Base-by-base conservation (phyloP, 176 grass and related monocot genomes). In the Zoysia japonica region DNA sequence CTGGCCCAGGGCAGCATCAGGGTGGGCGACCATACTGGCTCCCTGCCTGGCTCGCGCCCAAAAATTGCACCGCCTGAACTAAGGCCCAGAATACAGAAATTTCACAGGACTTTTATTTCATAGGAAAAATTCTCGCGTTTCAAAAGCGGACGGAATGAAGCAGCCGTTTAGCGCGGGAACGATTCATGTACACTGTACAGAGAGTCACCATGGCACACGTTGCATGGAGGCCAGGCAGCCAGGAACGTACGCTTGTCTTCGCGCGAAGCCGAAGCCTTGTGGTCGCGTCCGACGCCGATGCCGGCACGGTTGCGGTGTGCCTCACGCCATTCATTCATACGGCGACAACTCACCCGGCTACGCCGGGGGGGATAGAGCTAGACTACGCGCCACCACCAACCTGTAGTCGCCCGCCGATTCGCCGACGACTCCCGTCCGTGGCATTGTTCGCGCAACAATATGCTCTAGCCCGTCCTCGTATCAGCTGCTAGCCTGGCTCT, bases 261-360 rank as follows among this genome's bases (percentile, higher is more conserved):
- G 14, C n/a, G 61, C 11, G 61, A 45, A 71, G 19, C 40, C 40
- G 75, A 75, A 0, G 61, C 28, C 44, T 72, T 68, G 82, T 69
- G 72, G 72, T 52, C 52, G 63, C 36, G 11, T 35, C 9, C 45
- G 9, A 61, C 9, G 1, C 9, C 7, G 45, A 63, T 52, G 68
- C 79, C 47, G 47, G 12, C 35, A 36, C 68, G 56, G 16, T 47
- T 56, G 11, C 50, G 80, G 47, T 60, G 70, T 5, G 53, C 53
- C 53, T 55, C 53, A 6, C 17, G 17, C 17, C 1, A 19, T 28
- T 35, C 19, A 35, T 35, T n/a, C n/a, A n/a, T n/a, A 8, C 57
- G 8, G 20, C 19, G 42, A 74, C 9, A 28, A 74, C 72, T 41
- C 16, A 3, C 42, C 62, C 17, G 2, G 17, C 54, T n/a, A 11